Evolutionary conservation across 345 rosid species (phyloP), one percentile per base, ranked within the genome.

Genomic region (Salix suchowensis): DNA sequence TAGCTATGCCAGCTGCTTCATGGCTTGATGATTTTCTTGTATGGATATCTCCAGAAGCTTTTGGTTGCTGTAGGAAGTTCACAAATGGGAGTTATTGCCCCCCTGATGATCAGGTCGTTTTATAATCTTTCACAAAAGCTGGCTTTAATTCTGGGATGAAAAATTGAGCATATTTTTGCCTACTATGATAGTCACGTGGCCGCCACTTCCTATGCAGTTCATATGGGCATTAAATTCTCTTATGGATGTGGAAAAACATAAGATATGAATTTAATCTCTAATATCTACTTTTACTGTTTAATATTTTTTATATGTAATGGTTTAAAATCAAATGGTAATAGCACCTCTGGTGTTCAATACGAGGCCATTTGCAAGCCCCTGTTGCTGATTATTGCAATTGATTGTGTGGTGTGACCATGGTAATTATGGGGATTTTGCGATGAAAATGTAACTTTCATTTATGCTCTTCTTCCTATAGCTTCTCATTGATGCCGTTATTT

Each of bases 11-110:
- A 83, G 98, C 99, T 77, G 99, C 99, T 85, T 93, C 99, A 28
- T 96, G 98, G 99, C 94, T 96, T 19, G 99, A 96, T 82, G 99
- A 96, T 84, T 92, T 93, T 86, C 97, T 96, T 65, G 97, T 93
- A 66, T 96, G 99, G 99, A 73, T 96, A 79, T 96, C 98, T 79
- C 99, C 99, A 1, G 98, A 96, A 86, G 99, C 99, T 72, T 96
- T 93, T 82, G 98, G 98, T 67, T 96, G 99, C 83, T 96, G 99
- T 67, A 89, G 99, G 65, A 92, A 93, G 82, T 93, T 91, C 85
- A 90, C 89, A 76, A 92, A 96, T 86, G 98, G 90, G 73, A 92
- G 84, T 82, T 96, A 89, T 82, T 96, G 99, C 26, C 97, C 99
- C 48, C 99, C 99, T 61, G 85, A 93, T 81, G 99, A 96, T 84